These are phyloP conservation scores for Plasmopara halstedii DNA, from an alignment of 352 stramenopile species.

Conservation along the genomic window DNA sequence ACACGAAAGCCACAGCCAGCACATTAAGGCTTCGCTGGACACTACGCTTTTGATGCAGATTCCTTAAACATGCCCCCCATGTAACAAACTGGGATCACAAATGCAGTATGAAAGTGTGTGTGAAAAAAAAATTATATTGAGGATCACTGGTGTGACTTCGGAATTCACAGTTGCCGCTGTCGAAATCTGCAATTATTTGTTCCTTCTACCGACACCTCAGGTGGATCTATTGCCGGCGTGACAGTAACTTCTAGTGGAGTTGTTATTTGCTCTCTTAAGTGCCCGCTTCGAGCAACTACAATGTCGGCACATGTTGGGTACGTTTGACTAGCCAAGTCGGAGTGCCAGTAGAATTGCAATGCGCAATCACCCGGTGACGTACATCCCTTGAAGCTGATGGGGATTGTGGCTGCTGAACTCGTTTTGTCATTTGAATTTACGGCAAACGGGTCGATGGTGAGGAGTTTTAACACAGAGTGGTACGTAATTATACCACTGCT, in stretches of 20 bases:
- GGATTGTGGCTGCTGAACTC: conserved; percentile 27
- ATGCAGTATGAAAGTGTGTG: too few species aligned
- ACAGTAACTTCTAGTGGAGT: not conserved
- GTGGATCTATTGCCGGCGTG: conserved; percentile 3
- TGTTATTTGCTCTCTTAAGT: not conserved
- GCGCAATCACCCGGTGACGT: conserved; percentile 33
- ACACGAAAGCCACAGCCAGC: too few species aligned
- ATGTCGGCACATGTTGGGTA: conserved; percentile 55
- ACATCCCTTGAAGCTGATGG: conserved; percentile 36
- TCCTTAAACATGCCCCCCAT: too few species aligned
- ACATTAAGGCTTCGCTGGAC: too few species aligned
- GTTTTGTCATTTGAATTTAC: conserved; percentile 5
- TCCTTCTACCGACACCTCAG: not conserved
- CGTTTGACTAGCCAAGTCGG: conserved; percentile 46
- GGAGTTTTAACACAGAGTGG: conserved; percentile 16
- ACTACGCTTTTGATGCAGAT: too few species aligned
- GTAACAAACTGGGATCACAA: too few species aligned
- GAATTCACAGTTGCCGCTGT: conserved; percentile 2
- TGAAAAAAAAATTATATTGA: too few species aligned
- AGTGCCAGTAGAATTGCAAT: conserved; percentile 61
- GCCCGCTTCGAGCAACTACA: conserved; percentile 22
- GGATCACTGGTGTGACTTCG: too few species aligned
- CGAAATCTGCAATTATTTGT: conserved; percentile 15
- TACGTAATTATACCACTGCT: conserved; percentile 39
- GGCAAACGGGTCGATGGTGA: conserved; percentile 22